Percentiles rank a stretch among this genome's conserved stretches.
Conservation (phyloP, 208 protist genomes). For the Leishmania lainsoni region DNA sequence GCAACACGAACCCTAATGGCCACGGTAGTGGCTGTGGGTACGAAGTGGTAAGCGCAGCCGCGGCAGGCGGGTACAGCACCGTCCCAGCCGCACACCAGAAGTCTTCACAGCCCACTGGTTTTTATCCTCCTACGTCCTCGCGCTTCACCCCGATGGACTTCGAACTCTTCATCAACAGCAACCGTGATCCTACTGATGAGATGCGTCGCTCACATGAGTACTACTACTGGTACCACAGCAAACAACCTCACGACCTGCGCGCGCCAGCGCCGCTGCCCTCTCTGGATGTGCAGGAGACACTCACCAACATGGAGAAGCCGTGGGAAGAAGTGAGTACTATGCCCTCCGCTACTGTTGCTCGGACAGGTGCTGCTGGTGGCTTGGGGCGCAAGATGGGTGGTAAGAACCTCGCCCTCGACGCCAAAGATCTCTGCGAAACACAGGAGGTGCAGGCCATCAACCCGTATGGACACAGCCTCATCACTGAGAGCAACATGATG, state of each 20-base stretch:
- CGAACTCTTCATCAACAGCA: slow-evolving; percentile 79
- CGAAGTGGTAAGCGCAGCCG: slow-evolving; percentile 5
- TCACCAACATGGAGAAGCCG: slow-evolving; percentile 64
- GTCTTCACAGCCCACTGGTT: slow-evolving; percentile 17
- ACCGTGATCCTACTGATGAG: slow-evolving; percentile 72
- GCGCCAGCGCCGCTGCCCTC: slow-evolving; percentile 73
- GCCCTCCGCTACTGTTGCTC: slow-evolving; percentile 7
- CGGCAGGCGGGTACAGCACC: slow-evolving; percentile 22
- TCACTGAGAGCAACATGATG: slow-evolving; percentile 60
- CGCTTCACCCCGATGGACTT: slow-evolving; percentile 88
- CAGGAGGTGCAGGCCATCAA: slow-evolving; percentile 76
- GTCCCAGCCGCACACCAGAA: slow-evolving; percentile 24
- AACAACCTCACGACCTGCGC: slow-evolving; percentile 65
- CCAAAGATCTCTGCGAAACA: slow-evolving; percentile 70
- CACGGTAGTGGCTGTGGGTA: slow-evolving; percentile 12
- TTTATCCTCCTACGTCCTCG: slow-evolving; percentile 33
- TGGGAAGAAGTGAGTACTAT: slow-evolving; percentile 52
- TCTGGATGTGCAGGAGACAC: slow-evolving; percentile 55
- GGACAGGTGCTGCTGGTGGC: slow-evolving; percentile 1
- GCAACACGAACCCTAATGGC: slow-evolving; percentile 1
- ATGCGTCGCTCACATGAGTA: slow-evolving; percentile 87
- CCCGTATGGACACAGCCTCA: slow-evolving; percentile 71
- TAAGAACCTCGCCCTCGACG: slow-evolving; percentile 64
- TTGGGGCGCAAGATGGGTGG: slow-evolving; percentile 28
- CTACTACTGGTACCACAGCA: slow-evolving; percentile 86